Evolutionary conservation across 352 stramenopile species (phyloP).

Genomic region (Phytophthora melonis): DNA sequence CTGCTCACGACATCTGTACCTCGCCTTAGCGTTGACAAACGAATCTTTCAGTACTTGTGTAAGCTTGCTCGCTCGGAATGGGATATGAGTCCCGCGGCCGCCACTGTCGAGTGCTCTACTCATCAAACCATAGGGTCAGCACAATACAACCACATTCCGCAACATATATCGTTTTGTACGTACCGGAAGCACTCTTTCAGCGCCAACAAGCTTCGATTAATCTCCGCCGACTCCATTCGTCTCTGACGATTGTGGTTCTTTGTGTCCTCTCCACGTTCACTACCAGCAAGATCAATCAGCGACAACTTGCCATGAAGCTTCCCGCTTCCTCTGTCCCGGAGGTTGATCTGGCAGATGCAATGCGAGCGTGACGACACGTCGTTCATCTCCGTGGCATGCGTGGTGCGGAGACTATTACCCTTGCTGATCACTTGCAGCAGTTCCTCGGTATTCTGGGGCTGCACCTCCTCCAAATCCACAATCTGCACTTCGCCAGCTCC

Average conservation of each 20-base stretch:
- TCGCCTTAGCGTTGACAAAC: constrained; percentile 95
- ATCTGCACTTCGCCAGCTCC: constrained; percentile 95
- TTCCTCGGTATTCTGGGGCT: constrained; percentile 88
- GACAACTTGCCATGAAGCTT: constrained; percentile 91
- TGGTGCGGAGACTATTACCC: constrained; percentile 94
- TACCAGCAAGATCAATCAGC: constrained; percentile 97
- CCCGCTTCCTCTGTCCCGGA: constrained; percentile 65
- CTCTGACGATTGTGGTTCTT: constrained; percentile 93
- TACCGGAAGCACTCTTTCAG: constrained; percentile 97
- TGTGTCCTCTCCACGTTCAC: constrained; percentile 96
- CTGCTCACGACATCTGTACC: constrained; percentile 34
- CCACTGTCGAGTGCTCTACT: constrained; percentile 91
- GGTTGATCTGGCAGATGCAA: constrained; percentile 95
- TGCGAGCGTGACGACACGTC: constrained; percentile 95
- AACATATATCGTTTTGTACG: too few species aligned
- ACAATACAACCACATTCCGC: too few species aligned
- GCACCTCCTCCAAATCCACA: constrained; percentile 94
- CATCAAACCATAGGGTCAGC: constrained; percentile 7
- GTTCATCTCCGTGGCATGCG: constrained; percentile 97
- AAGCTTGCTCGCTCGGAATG: constrained; percentile 96
- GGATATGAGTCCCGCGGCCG: constrained; percentile 91
- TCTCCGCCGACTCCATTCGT: constrained; percentile 96
- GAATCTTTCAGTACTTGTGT: constrained; percentile 99
- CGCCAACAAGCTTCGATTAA: constrained; percentile 97
- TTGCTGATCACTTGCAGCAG: constrained; percentile 94